Conservation (phyloP, 257 asterid species). For the Linaria vulgaris region DNA sequence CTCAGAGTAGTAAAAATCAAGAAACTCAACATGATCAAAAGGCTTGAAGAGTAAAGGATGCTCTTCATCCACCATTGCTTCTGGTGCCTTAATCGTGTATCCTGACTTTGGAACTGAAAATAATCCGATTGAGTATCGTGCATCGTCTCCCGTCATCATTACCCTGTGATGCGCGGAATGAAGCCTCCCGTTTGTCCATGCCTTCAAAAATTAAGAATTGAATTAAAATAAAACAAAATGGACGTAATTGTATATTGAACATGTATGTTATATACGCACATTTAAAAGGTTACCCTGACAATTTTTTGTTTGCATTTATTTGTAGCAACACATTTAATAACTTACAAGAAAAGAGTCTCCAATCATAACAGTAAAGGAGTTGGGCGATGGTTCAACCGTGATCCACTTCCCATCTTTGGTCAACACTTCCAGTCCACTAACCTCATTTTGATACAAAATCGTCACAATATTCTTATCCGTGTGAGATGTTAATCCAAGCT, state of each 20-base stretch:
- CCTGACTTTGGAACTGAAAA: slow-evolving; percentile 40
- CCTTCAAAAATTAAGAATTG: too few species aligned
- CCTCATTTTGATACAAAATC: slow-evolving; percentile 39
- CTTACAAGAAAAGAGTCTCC: slow-evolving; percentile 53
- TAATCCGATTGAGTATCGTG: slow-evolving; percentile 47
- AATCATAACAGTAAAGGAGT: slow-evolving; percentile 45
- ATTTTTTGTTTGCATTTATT: too few species aligned
- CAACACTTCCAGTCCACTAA: slow-evolving; percentile 38
- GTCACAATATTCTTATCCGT: slow-evolving; percentile 49
- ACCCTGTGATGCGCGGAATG: slow-evolving; percentile 49
- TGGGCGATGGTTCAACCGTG: slow-evolving; percentile 32
- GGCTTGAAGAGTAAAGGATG: slow-evolving; percentile 56
- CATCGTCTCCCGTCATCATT: slow-evolving; percentile 43
- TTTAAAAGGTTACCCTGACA: too few species aligned
- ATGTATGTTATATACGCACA: too few species aligned
- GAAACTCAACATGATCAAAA: slow-evolving; percentile 44
- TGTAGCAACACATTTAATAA: too few species aligned
- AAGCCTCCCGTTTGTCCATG: slow-evolving; percentile 63
- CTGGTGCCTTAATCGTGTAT: slow-evolving; percentile 39
- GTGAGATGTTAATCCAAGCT: slow-evolving; percentile 46
- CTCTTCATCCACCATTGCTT: slow-evolving; percentile 49
- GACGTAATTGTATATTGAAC: too few species aligned
- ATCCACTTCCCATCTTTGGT: slow-evolving; percentile 57
- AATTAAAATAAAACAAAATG: too few species aligned
- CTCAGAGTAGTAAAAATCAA: slow-evolving; percentile 38